Conservation (phyloP, 2,329 filamentous ascomycete species). For the Pseudocercospora musae region DNA sequence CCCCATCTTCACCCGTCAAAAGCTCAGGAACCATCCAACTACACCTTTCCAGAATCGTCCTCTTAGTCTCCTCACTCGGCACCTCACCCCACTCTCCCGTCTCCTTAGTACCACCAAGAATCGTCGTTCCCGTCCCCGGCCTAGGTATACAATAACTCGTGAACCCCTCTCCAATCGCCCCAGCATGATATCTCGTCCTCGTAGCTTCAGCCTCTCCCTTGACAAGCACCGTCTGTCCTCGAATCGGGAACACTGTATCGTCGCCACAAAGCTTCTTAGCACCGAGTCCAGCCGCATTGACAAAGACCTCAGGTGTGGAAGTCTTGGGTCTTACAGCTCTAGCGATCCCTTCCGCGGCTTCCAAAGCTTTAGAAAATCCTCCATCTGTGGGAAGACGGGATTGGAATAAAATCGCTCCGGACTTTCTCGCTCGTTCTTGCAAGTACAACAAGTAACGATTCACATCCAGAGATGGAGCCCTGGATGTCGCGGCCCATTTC, state of each 20-base stretch:
- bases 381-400: slow-evolving; percentile 29
- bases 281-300: slow-evolving; percentile 46
- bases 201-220: slow-evolving; percentile 39
- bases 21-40: slow-evolving; percentile 37
- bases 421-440: slow-evolving; percentile 25
- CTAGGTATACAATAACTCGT: slow-evolving; percentile 44
- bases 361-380: slow-evolving; percentile 33
- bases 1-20: slow-evolving; percentile 33
- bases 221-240: slow-evolving; percentile 48
- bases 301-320: slow-evolving; percentile 29
- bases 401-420: slow-evolving; percentile 32
- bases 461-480: slow-evolving; percentile 39
- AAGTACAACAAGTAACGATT: slow-evolving; percentile 40
- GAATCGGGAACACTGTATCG: slow-evolving; percentile 39
- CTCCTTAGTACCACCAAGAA: slow-evolving; percentile 48
- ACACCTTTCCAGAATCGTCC: slow-evolving; percentile 38
- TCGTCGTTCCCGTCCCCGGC: slow-evolving; percentile 39
- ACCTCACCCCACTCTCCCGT: slow-evolving; percentile 35
- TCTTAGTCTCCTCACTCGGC: slow-evolving; percentile 34
- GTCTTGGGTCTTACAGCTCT: slow-evolving; percentile 4
- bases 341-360: slow-evolving; percentile 25
- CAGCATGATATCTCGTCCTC: slow-evolving; percentile 27
- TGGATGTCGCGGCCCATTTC: slow-evolving; percentile 32
- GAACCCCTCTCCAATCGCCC: slow-evolving; percentile 28
- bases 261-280: slow-evolving; percentile 39